Conservation (phyloP, 2,329 filamentous ascomycete genomes). For the Plectosphaerella cucumerina region DNA sequence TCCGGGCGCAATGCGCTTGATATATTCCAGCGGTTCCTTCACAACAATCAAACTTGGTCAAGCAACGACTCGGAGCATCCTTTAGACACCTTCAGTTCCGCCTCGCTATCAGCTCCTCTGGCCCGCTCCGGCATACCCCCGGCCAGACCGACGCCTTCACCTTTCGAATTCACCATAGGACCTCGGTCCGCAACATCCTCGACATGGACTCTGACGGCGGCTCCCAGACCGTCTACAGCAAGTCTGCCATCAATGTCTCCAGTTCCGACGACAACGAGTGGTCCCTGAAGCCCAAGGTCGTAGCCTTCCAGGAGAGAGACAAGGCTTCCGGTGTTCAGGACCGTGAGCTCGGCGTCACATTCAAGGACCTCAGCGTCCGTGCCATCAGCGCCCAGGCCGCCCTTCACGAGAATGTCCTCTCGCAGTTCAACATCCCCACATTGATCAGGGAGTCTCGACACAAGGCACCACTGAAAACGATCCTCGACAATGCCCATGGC, state of each 20-base stretch:
- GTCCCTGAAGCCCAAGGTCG: slow-evolving; percentile 43
- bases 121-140: too few relatives aligned
- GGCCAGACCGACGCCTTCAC: too few relatives aligned
- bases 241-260: not conserved
- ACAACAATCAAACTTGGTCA: too few relatives aligned
- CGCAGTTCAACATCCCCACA: slow-evolving; percentile 52
- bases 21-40: too few relatives aligned
- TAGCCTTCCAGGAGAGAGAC: slow-evolving; percentile 36
- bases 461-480: slow-evolving; percentile 57
- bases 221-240: not conserved
- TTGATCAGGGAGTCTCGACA: slow-evolving; percentile 47
- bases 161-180: too few relatives aligned
- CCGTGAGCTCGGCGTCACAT: slow-evolving; percentile 58
- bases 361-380: slow-evolving; percentile 59
- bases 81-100: too few relatives aligned
- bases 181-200: not conserved
- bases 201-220: not conserved
- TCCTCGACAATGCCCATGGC: slow-evolving; percentile 61
- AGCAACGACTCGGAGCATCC: too few relatives aligned
- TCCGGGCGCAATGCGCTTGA: too few relatives aligned
- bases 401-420: slow-evolving; percentile 60
- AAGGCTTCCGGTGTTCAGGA: slow-evolving; percentile 39
- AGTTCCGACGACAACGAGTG: slow-evolving; percentile 24
- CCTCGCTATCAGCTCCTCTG: too few relatives aligned
- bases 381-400: slow-evolving; percentile 58